Conservation (phyloP, 2,329 filamentous ascomycete genomes). For the Peltaster fructicola region DNA sequence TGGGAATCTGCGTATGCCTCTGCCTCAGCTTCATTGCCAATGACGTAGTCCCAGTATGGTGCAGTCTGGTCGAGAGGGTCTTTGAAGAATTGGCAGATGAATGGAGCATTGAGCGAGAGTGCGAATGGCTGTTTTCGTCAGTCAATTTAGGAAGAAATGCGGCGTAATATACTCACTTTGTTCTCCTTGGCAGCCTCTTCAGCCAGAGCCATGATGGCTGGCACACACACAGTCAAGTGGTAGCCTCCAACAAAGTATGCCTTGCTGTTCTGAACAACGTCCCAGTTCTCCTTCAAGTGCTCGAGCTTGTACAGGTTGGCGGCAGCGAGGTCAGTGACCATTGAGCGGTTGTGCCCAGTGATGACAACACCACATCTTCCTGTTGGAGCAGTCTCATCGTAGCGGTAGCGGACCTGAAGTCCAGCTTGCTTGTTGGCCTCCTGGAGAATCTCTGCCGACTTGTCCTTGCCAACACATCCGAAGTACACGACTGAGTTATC, state of each 20-base stretch:
- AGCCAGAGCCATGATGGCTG: conserved; percentile 74
- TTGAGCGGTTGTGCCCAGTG: conserved; percentile 84
- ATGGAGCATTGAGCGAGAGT: conserved; percentile 83
- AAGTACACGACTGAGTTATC: conserved; percentile 83
- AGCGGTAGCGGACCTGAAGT: conserved; percentile 84
- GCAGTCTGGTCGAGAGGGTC: conserved; percentile 72
- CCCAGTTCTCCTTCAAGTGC: conserved; percentile 90
- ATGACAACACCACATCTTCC: conserved; percentile 94
- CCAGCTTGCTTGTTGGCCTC: conserved; percentile 77
- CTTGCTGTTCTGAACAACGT: conserved; percentile 71
- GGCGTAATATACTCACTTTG: conserved; percentile 60
- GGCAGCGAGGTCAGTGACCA: conserved; percentile 88
- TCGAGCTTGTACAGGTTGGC: conserved; percentile 95
- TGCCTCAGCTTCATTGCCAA: conserved; percentile 95
- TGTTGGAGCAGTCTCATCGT: conserved; percentile 68
- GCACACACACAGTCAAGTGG: conserved; percentile 90
- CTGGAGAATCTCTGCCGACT: conserved; percentile 77
- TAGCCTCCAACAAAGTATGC: conserved; percentile 90
- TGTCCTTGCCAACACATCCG: conserved; percentile 86
- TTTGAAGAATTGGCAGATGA: conserved; percentile 97
- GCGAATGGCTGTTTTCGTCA: conserved; percentile 43
- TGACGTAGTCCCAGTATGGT: conserved; percentile 87
- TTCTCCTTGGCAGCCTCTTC: conserved; percentile 77
- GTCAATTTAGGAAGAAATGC: conserved; percentile 2
- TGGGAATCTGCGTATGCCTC: conserved; percentile 73